These are phyloP conservation scores for Sphagnum magellanicum DNA, from an alignment of 228 moss, liverwort and hornwort genomes.

Conservation along the genomic window DNA sequence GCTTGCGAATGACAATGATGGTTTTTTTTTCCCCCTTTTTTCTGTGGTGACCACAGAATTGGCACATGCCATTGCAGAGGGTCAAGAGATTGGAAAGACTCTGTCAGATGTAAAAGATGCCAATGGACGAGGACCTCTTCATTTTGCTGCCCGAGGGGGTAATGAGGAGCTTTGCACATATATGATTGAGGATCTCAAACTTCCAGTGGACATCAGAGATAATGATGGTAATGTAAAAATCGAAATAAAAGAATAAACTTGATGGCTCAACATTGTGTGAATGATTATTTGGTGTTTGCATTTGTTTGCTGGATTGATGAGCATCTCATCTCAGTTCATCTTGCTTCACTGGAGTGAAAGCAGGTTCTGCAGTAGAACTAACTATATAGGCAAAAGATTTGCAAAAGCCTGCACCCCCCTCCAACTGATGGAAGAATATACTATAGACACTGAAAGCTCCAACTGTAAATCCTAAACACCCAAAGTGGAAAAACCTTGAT, in stretches of 20 bases:
- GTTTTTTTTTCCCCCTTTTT: too few relatives aligned
- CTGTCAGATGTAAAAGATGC: constrained; percentile 77
- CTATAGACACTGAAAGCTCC: too few relatives aligned
- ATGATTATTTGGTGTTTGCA: not conserved
- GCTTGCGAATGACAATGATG: too few relatives aligned
- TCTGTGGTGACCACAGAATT: constrained; percentile 22
- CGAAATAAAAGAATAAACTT: not conserved
- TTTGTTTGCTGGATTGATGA: not conserved
- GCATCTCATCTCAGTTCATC: not conserved
- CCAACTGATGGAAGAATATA: too few relatives aligned
- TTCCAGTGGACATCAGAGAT: constrained; percentile 67
- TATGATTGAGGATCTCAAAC: constrained; percentile 74
- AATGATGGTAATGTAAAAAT: constrained; percentile 44
- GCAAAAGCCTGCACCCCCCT: too few relatives aligned
- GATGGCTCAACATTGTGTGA: not conserved
- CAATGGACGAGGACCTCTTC: constrained; percentile 80
- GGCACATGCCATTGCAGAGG: constrained; percentile 51
- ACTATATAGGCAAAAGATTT: not conserved
- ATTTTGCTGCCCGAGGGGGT: constrained; percentile 85
- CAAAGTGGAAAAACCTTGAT: too few relatives aligned
- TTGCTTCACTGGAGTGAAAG: not conserved
- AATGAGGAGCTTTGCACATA: constrained; percentile 68
- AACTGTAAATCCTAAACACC: too few relatives aligned
- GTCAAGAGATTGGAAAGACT: constrained; percentile 56
- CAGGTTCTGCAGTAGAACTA: not conserved